Conservation (phyloP, 1,139 yeast species). For the Saccharomyces hybrid region DNA sequence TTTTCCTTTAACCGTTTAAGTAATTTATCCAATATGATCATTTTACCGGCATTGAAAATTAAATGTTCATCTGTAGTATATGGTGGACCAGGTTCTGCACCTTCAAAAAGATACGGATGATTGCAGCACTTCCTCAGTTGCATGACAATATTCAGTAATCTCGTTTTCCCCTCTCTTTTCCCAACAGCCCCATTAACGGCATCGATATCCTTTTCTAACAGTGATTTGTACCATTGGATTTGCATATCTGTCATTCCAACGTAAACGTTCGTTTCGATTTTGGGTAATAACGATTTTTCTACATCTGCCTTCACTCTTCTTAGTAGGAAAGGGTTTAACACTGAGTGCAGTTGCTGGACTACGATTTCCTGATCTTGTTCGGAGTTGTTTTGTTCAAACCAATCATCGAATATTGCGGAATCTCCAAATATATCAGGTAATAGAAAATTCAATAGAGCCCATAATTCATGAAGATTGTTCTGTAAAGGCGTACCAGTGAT, state of each 20-base stretch:
- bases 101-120: constrained; percentile 76
- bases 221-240: constrained; percentile 63
- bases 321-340: constrained; percentile 64
- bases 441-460: constrained; percentile 71
- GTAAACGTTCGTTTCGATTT: constrained; percentile 63
- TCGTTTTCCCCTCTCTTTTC: constrained; percentile 64
- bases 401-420: constrained; percentile 62
- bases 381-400: constrained; percentile 45
- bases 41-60: constrained; percentile 62
- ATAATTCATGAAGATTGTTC: constrained; percentile 67
- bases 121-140: constrained; percentile 77
- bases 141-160: constrained; percentile 72
- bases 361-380: constrained; percentile 51
- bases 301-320: constrained; percentile 75
- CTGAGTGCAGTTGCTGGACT: constrained; percentile 83
- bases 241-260: constrained; percentile 74
- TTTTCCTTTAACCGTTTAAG: constrained; percentile 53
- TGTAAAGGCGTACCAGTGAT: constrained; percentile 81
- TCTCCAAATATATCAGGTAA: constrained; percentile 75
- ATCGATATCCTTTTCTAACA: constrained; percentile 71
- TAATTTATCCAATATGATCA: constrained; percentile 62
- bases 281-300: constrained; percentile 67
- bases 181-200: constrained; percentile 78
- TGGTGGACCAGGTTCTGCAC: constrained; percentile 86
- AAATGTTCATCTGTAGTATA: constrained; percentile 77